Evolutionary conservation across 2,329 filamentous ascomycete genomes (phyloP), one percentile per base, ranked within the genome.

Genomic region (Thelonectria rubi): DNA sequence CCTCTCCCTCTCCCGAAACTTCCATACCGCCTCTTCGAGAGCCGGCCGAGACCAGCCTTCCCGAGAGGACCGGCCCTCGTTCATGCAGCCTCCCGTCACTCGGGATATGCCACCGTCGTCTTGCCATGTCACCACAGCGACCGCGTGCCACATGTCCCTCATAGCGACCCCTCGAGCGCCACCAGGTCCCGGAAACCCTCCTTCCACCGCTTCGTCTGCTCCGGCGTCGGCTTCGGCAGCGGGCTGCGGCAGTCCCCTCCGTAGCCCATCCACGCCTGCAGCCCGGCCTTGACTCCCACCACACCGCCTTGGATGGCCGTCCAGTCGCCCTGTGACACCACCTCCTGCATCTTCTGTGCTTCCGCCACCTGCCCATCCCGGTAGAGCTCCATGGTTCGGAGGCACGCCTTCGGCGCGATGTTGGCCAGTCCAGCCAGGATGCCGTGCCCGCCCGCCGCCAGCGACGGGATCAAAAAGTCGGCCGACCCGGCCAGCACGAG

Each of bases 401-500:
- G 82, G 75, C 88, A 91, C 12, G 88, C 82, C 71, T 85, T 88
- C 32, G 90, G 90, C 2, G 88, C 84, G 53, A 93, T 84, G 76
- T 93, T 93, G 69, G 85, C 91, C 63, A 91, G 82, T 6, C 90
- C 91, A 24, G 87, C 89, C 58, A 93, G 87, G 70, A 92, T 86
- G 55, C 91, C 91, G 58, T 88, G 87, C 9, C 88, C 89, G 45
- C 90, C 90, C 8, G 84, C 89, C 34, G 89, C 81, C 40, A 92
- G 75, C 0, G 88, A 88, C 72, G 90, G 89, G 47, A 92, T 79
- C 3, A 88, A 84, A 75, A 92, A 92, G 76, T 93, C 90, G 50
- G 89, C 88, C 2, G 88, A 91, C 54, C 90, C 90, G 21, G 88
- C 90, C 70, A 92, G 84, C 65, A 89, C 89, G 72, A 91, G 79